Conservation (phyloP, 352 stramenopile species). For the Globisporangium nagaii region DNA sequence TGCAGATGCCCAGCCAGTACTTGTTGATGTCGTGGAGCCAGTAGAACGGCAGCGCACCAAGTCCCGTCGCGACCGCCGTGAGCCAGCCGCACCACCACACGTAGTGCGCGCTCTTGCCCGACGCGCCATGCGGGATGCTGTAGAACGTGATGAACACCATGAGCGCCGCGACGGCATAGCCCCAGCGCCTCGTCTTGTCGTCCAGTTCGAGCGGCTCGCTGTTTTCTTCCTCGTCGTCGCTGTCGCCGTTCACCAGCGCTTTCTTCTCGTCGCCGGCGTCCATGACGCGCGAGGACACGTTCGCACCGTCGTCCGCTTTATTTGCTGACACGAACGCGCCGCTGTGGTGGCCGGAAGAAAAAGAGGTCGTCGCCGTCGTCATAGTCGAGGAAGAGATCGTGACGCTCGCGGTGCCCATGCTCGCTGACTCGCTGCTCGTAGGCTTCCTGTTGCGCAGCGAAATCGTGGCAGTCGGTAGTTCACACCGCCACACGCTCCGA, state of each 20-base stretch:
- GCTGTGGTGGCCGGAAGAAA: not conserved
- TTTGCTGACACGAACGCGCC: not conserved
- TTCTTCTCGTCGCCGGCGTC: constrained; percentile 10
- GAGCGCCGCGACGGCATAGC: constrained; percentile 38
- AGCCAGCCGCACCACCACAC: constrained; percentile 99
- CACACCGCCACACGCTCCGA: not conserved
- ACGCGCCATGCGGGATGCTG: constrained; percentile 36
- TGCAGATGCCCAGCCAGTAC: constrained; percentile 94
- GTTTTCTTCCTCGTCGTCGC: constrained; percentile 8
- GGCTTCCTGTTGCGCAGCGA: constrained; percentile 10
- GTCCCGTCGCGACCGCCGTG: constrained; percentile 92
- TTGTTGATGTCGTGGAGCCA: constrained; percentile 91
- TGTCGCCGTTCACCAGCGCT: constrained; percentile 5
- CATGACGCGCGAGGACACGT: not conserved
- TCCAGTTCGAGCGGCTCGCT: constrained; percentile 17
- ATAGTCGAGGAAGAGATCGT: constrained; percentile 5
- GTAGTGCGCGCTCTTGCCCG: constrained; percentile 70
- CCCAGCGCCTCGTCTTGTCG: constrained; percentile 19
- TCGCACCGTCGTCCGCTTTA: not conserved
- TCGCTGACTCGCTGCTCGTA: constrained; percentile 1
- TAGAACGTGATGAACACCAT: constrained; percentile 67
- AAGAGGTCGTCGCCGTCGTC: not conserved
- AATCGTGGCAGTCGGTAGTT: too few species aligned
- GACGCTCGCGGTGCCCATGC: constrained; percentile 7
- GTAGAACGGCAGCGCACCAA: constrained; percentile 94